Evolutionary conservation across 1,284 basidiomycete species (phyloP).

Genomic region (Lentinula novae-zelandiae): DNA sequence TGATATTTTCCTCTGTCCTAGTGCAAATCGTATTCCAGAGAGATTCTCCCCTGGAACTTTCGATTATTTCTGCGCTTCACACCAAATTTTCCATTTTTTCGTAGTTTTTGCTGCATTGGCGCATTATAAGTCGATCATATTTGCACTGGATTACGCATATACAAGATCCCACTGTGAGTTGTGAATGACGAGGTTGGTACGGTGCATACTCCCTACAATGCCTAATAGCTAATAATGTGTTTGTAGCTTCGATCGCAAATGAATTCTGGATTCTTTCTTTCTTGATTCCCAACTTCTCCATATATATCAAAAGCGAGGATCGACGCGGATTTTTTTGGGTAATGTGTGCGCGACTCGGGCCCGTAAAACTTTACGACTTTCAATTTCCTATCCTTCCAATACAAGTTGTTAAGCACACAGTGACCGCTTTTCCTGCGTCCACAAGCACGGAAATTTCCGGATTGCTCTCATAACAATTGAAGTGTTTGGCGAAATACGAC

Average conservation of each 20-base stretch:
- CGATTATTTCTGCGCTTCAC: conserved; percentile 78
- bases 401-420: no score
- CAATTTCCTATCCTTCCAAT: no score
- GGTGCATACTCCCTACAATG: not conserved
- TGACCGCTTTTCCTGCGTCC: no score
- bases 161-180: conserved; percentile 10
- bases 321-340: not conserved
- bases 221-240: not conserved
- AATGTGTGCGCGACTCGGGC: not conserved
- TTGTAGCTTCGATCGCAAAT: not conserved
- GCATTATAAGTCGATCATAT: conserved; percentile 65
- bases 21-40: conserved; percentile 83
- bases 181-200: not conserved
- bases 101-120: conserved; percentile 77
- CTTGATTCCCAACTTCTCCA: not conserved
- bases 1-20: conserved; percentile 29
- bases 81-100: conserved; percentile 85
- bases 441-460: no score
- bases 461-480: no score
- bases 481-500: no score
- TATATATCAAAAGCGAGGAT: not conserved
- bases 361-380: not conserved
- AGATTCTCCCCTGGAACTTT: conserved; percentile 74
- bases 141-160: conserved; percentile 57
- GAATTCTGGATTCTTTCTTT: not conserved